These are phyloP conservation scores for Daedaleopsis nitida DNA, from an alignment of 768 basidiomycete genomes.

Conservation along the genomic window DNA sequence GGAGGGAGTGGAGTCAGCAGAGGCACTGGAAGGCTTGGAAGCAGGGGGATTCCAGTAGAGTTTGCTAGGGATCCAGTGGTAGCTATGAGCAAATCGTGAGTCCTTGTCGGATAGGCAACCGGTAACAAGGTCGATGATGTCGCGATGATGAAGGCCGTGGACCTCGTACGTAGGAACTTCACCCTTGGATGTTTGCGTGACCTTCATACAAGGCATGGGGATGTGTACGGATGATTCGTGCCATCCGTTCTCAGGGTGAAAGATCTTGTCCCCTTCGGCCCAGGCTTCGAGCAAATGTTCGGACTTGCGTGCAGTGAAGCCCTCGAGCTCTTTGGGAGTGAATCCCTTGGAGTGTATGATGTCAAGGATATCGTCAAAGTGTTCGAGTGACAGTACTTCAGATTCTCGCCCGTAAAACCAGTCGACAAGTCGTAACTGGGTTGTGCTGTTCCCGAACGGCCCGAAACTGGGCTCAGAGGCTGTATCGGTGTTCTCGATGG, in stretches of 20 bases:
- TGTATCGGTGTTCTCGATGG: no score
- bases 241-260: conserved; percentile 23
- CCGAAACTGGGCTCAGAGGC: neutral
- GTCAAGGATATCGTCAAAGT: neutral
- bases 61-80: neutral
- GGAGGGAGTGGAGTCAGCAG: neutral
- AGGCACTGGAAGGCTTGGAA: no score
- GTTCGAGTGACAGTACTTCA: no score
- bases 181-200: conserved; percentile 18
- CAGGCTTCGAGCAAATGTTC: neutral
- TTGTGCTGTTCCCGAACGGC: neutral
- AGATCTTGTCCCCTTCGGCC: neutral
- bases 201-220: conserved; percentile 19
- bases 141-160: conserved; percentile 30
- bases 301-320: neutral
- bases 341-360: neutral
- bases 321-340: neutral
- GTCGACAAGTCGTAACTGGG: neutral
- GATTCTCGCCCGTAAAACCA: neutral
- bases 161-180: conserved; percentile 34
- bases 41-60: neutral
- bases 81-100: neutral
- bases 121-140: conserved; percentile 8
- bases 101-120: neutral
- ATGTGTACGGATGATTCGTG: conserved; percentile 18